Conservation (phyloP, 1,284 basidiomycete genomes). For the Ceratobasidium sp. region DNA sequence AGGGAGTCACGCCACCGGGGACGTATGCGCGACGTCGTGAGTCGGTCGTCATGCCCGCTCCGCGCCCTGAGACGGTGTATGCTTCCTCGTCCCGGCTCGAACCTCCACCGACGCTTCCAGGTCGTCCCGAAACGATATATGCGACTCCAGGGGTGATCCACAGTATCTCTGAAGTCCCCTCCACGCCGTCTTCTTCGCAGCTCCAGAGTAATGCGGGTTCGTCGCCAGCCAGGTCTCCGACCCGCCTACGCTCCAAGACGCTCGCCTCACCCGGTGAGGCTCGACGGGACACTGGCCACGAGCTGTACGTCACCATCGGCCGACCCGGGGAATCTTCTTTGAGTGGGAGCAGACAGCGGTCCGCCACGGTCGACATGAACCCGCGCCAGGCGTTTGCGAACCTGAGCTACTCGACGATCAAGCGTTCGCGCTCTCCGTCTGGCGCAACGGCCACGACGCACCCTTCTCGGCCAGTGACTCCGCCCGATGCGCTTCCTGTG, state of each 20-base stretch:
- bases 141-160: not conserved
- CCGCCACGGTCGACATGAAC: not conserved
- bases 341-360: not conserved
- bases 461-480: conserved; percentile 11
- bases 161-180: not conserved
- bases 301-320: not conserved
- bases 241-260: conserved; percentile 11
- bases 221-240: not conserved
- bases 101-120: too few relatives aligned
- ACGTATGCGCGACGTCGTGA: too few relatives aligned
- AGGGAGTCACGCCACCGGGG: too few relatives aligned
- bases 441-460: conserved; percentile 11
- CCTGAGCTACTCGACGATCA: too few relatives aligned
- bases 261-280: not conserved
- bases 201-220: not conserved
- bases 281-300: not conserved
- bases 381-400: not conserved
- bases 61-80: too few relatives aligned
- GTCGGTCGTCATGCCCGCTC: too few relatives aligned
- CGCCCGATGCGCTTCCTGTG: not conserved
- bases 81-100: too few relatives aligned
- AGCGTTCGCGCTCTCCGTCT: conserved; percentile 18
- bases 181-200: not conserved
- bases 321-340: not conserved
- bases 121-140: not conserved